Base-by-base conservation (phyloP, 1,139 yeast species). In the Diutina rugosa region DNA sequence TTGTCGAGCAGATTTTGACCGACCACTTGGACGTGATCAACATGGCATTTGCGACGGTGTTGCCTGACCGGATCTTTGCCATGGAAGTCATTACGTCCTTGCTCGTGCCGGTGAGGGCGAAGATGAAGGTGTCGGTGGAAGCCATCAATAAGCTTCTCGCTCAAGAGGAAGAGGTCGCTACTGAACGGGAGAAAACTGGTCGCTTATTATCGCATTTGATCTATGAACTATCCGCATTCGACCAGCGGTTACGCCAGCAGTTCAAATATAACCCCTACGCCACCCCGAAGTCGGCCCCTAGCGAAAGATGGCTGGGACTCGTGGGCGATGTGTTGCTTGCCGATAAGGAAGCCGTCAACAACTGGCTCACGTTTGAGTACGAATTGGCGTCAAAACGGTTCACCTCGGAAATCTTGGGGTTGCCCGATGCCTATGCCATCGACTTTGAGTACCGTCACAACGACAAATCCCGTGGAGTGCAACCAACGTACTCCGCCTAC, bases 291-390 rank as follows among this genome's bases (percentile, higher is more conserved):
- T 66, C 66, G 9, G 65, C 68, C 52, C 74, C 78, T 29, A 51
- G 62, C 7, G 65, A 68, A 57, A 70, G 72, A 61, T 85, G 87
- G 87, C 64, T 72, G 26, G 91, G 91, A 0, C 65, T 82, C 53
- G 74, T 88, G 0, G 84, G 84, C 12, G 83, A 79, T 57, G 65
- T 82, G 0, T 70, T 87, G 48, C 65, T 69, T 18, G 69, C 69
- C 55, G 72, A 69, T 0, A 72, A 71, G 54, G 70, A 67, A 44
- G 71, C 73, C 0, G 73, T 73, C 4, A 62, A 67, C 18, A 72
- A 72, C 53, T 90, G 97, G 96, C 72, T 90, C 4, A 67, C 70
- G 5, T 78, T 82, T 61, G 97, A 90, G 65, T 72, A 77, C 38
- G 74, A 75, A 46, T 72, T 84, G 58, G 86, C 88, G 2, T 69